Base-by-base conservation (phyloP, 23 red algal species). In the Gracilaria vermiculophylla region DNA sequence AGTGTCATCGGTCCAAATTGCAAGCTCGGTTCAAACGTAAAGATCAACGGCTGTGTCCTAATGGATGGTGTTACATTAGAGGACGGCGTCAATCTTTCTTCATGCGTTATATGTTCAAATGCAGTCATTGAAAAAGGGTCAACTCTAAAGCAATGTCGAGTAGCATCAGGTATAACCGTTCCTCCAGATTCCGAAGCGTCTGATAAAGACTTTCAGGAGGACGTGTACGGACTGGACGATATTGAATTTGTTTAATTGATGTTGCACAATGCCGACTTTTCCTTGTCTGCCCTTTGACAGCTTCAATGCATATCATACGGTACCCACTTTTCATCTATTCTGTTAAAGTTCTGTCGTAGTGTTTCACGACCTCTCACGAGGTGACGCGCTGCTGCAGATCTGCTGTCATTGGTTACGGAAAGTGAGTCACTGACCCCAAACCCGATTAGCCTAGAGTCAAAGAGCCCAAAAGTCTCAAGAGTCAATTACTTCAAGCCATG, bases 11-110 rank as follows among this genome's bases (percentile, higher is more conserved):
- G 89, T 52, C 47, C 31, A 19, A 44, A 55, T 24, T 69, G 64
- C 42, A 33, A 44, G 40, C 54, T 93, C 3, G 89, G 66, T 24
- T 45, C 34, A 27, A 76, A 75, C 14, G 79, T 83, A 16, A 93
- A 93, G 40, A 57, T 93, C 57, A 85, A 83, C 27, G 54, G 54
- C 21, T 93, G 49, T 65, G 89, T 93, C 16, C 42, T 93, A 19
- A 77, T 93, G 78, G 53, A 55, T 43, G 56, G 56, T n/a, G 89
- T 78, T 19, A 51, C 35, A n/a, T 41, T 93, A 41, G 49, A 62
- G 9, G 89, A 85, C 16, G 89, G 89, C n/a, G 78, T 69, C 37
- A 85, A 77, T 66, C 70, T 93, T 51, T 66, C 89, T 23, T 76
- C 56, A 6, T 85, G 79, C 39, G 39, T 93, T 55, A 61, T 93